Base-by-base conservation (phyloP, 2,329 filamentous ascomycete genomes). In the Colletotrichum godetiae region DNA sequence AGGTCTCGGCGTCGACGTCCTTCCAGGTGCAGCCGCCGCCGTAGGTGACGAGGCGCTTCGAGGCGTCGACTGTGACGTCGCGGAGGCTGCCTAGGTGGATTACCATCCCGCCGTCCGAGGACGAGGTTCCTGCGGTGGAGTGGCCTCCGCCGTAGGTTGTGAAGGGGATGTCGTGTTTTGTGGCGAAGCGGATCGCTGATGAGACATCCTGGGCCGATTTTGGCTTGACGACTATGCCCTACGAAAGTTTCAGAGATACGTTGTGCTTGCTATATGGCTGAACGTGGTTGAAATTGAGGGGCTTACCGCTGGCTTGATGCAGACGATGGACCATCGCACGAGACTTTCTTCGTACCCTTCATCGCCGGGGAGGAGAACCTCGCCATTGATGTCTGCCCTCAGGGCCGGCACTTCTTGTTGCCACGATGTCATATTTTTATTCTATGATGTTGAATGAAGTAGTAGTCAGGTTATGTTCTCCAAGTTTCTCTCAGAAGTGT, bases 21-120 rank as follows among this genome's bases (percentile, higher is more conserved):
- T 80, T 81, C 88, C 89, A 90, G 2, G 84, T 77, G 56, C 86
- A 85, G 8, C 89, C 89, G 31, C 89, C 88, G 68, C 87, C 85
- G 24, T 85, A 86, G 15, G 42, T 49, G 42, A 49, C 42, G 42
- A 49, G 42, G 19, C 42, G 42, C 19, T 49, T 49, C 3, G 3
- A 6, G 19, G 42, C 6, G 42, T 49, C 42, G 42, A 49, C 42
- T 49, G 42, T 49, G 2, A 49, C 42, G 42, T 49, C 42, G 8
- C 42, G 42, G 42, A 49, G 42, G 42, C n/a, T 15, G 42, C 15
- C 42, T n/a, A 49, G 19, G 19, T 49, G 19, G 42, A 49, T 49
- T 0, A 49, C 42, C 42, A 49, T 49, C 0, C 42, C 42, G 42
- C 42, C 42, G 42, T 49, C 42, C 7, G 42, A 49, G 42, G 42